Evolutionary conservation across 108 stramenopile genomes (phyloP).

Genomic region (Cyclostephanos invisitatus): DNA sequence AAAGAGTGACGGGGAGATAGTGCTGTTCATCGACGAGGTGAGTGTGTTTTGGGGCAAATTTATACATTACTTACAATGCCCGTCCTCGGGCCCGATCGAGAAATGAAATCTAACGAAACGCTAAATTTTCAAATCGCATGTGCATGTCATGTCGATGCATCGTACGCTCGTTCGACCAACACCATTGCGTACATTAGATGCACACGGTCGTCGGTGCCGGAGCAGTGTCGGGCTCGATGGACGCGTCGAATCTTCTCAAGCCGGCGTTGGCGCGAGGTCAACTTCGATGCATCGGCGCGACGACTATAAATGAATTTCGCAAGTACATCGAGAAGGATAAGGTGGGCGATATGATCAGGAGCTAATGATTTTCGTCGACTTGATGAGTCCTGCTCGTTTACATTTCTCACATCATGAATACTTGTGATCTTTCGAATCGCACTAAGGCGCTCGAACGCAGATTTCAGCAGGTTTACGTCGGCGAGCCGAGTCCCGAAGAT

Average conservation of each 20-base stretch:
- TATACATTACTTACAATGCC: background rate
- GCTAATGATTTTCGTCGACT: background rate
- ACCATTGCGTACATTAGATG: slow-evolving; percentile 34
- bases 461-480: slow-evolving; percentile 97
- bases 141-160: too few species aligned
- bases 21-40: slow-evolving; percentile 97
- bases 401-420: background rate
- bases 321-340: slow-evolving; percentile 98
- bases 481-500: slow-evolving; percentile 96
- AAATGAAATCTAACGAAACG: too few species aligned
- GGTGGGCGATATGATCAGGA: background rate
- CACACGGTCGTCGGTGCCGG: slow-evolving; percentile 99
- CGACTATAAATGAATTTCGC: slow-evolving; percentile 97
- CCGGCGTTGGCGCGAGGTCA: slow-evolving; percentile 97
- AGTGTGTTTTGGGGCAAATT: background rate
- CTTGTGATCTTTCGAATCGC: background rate
- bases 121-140: too few species aligned
- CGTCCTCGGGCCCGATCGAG: background rate
- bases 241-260: slow-evolving; percentile 97
- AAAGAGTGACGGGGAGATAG: slow-evolving; percentile 91
- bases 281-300: slow-evolving; percentile 97
- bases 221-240: slow-evolving; percentile 90
- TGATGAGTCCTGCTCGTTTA: background rate
- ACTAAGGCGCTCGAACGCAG: slow-evolving; percentile 91
- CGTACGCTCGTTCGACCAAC: too few species aligned